Base-by-base conservation (phyloP, 306 rosid genomes). In the Potentilla sterilis region DNA sequence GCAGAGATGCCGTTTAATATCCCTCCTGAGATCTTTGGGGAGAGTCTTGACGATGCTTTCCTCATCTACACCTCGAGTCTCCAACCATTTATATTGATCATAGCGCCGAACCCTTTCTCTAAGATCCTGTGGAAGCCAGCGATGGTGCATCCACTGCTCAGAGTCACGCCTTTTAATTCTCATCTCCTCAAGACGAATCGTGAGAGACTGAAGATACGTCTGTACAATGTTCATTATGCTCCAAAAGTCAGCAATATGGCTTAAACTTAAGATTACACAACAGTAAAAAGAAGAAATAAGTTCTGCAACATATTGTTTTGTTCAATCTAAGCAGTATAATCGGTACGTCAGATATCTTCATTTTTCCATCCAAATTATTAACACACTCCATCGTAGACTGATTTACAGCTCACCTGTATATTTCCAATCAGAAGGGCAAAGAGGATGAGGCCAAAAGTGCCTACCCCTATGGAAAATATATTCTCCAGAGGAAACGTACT, bases 401-500 rank as follows among this genome's bases (percentile, higher is more conserved):
- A 43, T 12, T 8, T 4, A 22, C 41, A 67, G 58, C 64, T 86
- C 74, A 88, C 96, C 92, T 94, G 98, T 87, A 94, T 90, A 84
- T 94, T 94, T 80, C 97, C 96, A n/a, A 89, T 90, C 69, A 94
- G 83, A 81, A 95, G 93, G 21, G 97, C 86, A 78, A 95, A 92
- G 51, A 92, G 96, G 81, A 90, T 42, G 66, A 92, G 97, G 37
- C 97, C 93, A 73, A 81, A 68, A 67, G 87, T 81, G 73, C 92
- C 91, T 73, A 95, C 90, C 15, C 81, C 78, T 74, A 95, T 92
- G 70, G 96, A 95, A 78, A 95, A 95, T 79, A 86, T 19, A 75
- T 89, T 85, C 85, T 95, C 98, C 77, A 86, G 83, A 49, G 89
- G 80, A 67, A 85, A 92, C 59, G 96, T 84, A 81, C 96, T 90